A percentile compares a stretch with the other conserved stretches of the same genome.
Evolutionary conservation across 768 basidiomycete genomes (phyloP).

Genomic region (Mycena polygramma): DNA sequence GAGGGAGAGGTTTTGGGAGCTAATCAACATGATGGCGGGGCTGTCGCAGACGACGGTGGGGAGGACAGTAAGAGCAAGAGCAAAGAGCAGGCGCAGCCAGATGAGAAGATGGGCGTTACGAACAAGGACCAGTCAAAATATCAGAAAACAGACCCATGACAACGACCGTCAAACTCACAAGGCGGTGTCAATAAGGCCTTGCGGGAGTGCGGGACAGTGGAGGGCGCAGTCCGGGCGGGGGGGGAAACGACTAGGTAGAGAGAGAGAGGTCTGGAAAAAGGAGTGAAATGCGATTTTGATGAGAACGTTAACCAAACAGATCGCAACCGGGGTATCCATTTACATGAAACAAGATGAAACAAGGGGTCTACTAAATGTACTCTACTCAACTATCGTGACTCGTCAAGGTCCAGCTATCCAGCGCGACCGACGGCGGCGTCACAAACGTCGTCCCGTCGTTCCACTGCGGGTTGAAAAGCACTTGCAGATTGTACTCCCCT

Average conservation of each 20-base stretch:
- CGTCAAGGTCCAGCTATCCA: slow-evolving; percentile 82
- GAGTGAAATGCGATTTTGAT: background rate
- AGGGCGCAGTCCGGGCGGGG: no score
- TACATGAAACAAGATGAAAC: no score
- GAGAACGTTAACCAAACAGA: no score
- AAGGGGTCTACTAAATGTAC: background rate
- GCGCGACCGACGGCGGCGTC: slow-evolving; percentile 76
- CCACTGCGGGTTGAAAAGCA: slow-evolving; percentile 96
- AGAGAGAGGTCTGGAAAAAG: background rate
- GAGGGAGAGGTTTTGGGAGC: slow-evolving; percentile 60
- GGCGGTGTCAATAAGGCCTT: slow-evolving; percentile 8
- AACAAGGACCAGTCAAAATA: slow-evolving; percentile 28
- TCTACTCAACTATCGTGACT: slow-evolving; percentile 67
- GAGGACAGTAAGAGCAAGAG: slow-evolving; percentile 23
- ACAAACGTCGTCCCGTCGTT: slow-evolving; percentile 73
- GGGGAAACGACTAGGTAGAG: background rate
- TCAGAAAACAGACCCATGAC: slow-evolving; percentile 29
- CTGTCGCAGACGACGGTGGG: slow-evolving; percentile 11
- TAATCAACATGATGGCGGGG: slow-evolving; percentile 62
- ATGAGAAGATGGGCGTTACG: slow-evolving; percentile 36
- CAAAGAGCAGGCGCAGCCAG: slow-evolving; percentile 38
- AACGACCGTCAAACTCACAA: slow-evolving; percentile 32
- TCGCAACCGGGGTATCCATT: background rate
- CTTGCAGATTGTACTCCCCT: slow-evolving; percentile 83
- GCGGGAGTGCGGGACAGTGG: no score